These are phyloP conservation scores for Bipolaris bicolor DNA, from an alignment of 2,329 filamentous ascomycete genomes.

Conservation along the genomic window DNA sequence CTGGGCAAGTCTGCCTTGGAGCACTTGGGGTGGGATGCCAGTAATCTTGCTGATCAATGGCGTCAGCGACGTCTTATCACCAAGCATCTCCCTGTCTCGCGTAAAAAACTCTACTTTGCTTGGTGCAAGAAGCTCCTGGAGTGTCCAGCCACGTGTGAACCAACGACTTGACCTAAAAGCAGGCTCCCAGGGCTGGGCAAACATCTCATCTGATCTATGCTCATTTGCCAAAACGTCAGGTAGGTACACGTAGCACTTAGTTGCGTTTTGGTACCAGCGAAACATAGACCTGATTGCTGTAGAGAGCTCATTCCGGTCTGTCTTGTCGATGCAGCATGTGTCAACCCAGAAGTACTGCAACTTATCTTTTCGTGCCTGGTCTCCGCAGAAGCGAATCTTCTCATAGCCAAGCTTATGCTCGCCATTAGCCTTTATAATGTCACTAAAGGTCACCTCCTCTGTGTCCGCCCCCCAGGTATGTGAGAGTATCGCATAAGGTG, in stretches of 20 bases:
- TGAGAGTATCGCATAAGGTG: constrained; percentile 36
- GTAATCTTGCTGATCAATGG: neutral
- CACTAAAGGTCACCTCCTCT: constrained; percentile 37
- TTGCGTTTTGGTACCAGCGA: constrained; percentile 1
- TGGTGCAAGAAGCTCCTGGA: neutral
- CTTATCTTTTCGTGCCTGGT: too few species aligned
- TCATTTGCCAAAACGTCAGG: neutral
- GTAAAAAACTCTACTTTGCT: neutral
- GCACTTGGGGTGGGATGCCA: too few species aligned
- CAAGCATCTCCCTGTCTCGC: neutral
- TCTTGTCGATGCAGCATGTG: neutral
- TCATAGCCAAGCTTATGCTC: constrained; percentile 3
- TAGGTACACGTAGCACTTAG: neutral
- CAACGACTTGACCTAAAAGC: neutral
- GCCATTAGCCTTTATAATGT: constrained; percentile 12
- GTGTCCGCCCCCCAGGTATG: constrained; percentile 30
- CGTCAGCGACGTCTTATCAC: neutral
- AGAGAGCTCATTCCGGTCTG: neutral
- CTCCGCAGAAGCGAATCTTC: too few species aligned
- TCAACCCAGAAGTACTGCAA: too few species aligned
- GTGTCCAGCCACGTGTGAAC: too few species aligned
- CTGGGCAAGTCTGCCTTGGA: neutral
- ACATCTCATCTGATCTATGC: neutral
- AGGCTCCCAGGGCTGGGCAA: neutral
- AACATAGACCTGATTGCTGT: neutral